These are phyloP conservation scores for Calvatia gigantea DNA, from an alignment of 768 basidiomycete species.

Conservation along the genomic window DNA sequence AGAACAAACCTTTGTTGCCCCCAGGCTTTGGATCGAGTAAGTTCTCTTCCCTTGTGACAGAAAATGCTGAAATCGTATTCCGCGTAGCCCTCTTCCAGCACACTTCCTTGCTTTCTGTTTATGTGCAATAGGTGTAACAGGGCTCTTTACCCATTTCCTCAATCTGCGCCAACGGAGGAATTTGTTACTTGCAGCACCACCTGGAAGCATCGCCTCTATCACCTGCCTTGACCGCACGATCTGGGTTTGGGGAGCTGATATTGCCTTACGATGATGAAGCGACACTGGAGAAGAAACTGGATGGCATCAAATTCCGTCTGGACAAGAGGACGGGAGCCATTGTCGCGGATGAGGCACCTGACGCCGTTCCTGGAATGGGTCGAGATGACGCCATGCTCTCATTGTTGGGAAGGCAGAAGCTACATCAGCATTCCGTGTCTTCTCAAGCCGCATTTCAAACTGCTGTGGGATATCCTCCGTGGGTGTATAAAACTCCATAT, in stretches of 20 bases:
- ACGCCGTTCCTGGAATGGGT: slow-evolving; percentile 23
- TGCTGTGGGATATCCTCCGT: slow-evolving; percentile 14
- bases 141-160: slow-evolving; percentile 42
- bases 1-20: slow-evolving; percentile 34
- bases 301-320: slow-evolving; percentile 48
- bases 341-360: slow-evolving; percentile 47
- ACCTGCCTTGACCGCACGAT: slow-evolving; percentile 55
- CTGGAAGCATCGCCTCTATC: slow-evolving; percentile 57
- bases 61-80: neutral
- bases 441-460: slow-evolving; percentile 20
- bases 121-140: slow-evolving; percentile 44
- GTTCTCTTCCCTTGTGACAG: slow-evolving; percentile 19
- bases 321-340: slow-evolving; percentile 62
- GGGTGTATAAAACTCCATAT: slow-evolving; percentile 11
- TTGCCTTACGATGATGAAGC: slow-evolving; percentile 51
- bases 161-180: slow-evolving; percentile 44
- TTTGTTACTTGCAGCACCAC: slow-evolving; percentile 49
- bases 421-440: slow-evolving; percentile 20
- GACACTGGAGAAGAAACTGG: slow-evolving; percentile 44
- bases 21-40: slow-evolving; percentile 59
- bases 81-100: slow-evolving; percentile 46
- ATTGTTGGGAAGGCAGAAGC: slow-evolving; percentile 25
- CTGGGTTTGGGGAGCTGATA: slow-evolving; percentile 61
- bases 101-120: slow-evolving; percentile 47
- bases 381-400: slow-evolving; percentile 36